Evolutionary conservation across 2,329 filamentous ascomycete species (phyloP).

Genomic region (Fusarium sp.): DNA sequence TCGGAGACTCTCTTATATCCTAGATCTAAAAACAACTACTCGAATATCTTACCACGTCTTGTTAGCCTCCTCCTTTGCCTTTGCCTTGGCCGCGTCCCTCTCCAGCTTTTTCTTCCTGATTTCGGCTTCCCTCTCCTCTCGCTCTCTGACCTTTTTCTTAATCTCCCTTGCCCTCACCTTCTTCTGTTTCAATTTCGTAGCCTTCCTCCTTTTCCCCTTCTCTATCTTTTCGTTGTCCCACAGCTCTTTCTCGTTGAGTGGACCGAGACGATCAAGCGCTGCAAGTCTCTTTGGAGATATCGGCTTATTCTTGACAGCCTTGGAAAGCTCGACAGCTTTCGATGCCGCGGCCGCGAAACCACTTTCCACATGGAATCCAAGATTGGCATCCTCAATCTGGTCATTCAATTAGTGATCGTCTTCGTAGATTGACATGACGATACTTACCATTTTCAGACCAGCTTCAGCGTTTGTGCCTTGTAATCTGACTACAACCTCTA

Average conservation of each 20-base stretch:
- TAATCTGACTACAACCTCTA: conserved; percentile 54
- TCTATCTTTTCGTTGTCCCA: neutral
- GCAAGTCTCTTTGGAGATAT: neutral
- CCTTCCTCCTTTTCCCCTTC: neutral
- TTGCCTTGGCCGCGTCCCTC: neutral
- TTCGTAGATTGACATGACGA: fast-evolving
- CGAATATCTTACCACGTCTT: neutral
- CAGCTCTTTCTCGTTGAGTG: neutral
- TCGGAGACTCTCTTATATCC: neutral
- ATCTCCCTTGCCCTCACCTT: neutral
- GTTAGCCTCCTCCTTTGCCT: neutral
- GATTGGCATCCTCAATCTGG: conserved; percentile 52
- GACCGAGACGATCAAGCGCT: neutral
- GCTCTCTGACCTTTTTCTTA: neutral
- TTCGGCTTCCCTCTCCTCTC: neutral
- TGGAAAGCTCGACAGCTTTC: conserved; percentile 51
- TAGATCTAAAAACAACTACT: neutral
- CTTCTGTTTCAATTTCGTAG: neutral
- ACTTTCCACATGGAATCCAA: conserved; percentile 54
- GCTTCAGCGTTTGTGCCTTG: conserved; percentile 60
- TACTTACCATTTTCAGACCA: conserved; percentile 56
- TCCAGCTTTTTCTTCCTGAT: neutral
- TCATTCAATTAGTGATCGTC: neutral
- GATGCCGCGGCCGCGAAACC: conserved; percentile 54
- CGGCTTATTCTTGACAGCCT: neutral